A percentile compares a stretch with the other conserved stretches of the same genome.
Evolutionary conservation across 768 basidiomycete species (phyloP).

Genomic region (Boletus barrowsii): DNA sequence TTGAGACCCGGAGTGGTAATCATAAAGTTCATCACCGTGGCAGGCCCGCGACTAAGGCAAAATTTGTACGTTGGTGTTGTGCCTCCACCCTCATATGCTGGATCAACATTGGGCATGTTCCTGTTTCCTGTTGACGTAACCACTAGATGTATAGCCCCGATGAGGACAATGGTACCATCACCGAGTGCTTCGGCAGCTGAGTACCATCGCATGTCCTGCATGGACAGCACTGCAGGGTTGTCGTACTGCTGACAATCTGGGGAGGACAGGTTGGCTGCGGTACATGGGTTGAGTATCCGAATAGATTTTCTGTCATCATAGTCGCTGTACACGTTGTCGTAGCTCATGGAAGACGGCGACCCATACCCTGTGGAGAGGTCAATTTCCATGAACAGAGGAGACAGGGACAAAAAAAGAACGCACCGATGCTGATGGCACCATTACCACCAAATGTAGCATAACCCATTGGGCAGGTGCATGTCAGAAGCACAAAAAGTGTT

Average conservation of each 20-base stretch:
- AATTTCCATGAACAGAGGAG: conserved; percentile 18
- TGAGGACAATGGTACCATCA: conserved; percentile 73
- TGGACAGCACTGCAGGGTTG: conserved; percentile 53
- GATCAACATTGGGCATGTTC: conserved; percentile 64
- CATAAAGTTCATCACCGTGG: conserved; percentile 61
- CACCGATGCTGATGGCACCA: conserved; percentile 54
- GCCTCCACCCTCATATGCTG: conserved; percentile 53
- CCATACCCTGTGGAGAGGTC: conserved; percentile 38
- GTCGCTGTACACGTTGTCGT: conserved; percentile 67
- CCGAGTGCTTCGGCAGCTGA: conserved; percentile 65
- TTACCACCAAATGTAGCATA: conserved; percentile 76
- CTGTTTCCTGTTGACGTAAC: conserved; percentile 72
- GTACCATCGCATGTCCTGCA: conserved; percentile 73
- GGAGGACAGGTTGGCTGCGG: conserved; percentile 41
- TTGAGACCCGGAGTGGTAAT: conserved; percentile 72
- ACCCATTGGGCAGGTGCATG: conserved; percentile 76
- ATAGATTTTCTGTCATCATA: conserved; percentile 79
- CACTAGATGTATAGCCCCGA: conserved; percentile 72
- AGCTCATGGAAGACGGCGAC: conserved; percentile 22
- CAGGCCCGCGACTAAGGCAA: conserved; percentile 58
- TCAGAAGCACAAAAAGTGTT: conserved; percentile 81
- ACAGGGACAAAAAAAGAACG: not conserved
- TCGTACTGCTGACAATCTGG: conserved; percentile 68
- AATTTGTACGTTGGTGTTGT: conserved; percentile 82
- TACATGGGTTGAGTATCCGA: conserved; percentile 76